Base-by-base conservation (phyloP, 805 yeast genomes). In the Candida dendrica region DNA sequence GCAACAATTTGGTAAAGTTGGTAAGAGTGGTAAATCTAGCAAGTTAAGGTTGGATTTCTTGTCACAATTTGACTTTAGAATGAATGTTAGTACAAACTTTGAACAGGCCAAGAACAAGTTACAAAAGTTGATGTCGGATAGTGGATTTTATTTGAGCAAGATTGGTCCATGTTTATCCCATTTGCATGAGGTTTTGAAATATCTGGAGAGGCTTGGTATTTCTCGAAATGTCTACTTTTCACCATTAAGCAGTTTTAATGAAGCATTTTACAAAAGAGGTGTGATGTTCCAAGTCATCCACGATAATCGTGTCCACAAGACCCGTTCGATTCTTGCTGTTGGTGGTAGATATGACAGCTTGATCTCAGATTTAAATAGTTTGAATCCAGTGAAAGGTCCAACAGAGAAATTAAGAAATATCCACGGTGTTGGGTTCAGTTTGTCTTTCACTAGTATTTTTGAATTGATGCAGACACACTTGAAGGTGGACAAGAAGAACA, bases 311-410 rank as follows among this genome's bases (percentile, higher is more conserved):
- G 11, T 3, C 19, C 15, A 18, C 47, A 70, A 55, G 58, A 52
- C 66, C 67, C 55, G 43, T 49, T 66, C 58, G 34, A 47, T 82
- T 27, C 66, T 93, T 34, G 93, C 93, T 14, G 91, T 93, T 0
- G 99, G 99, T 36, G 99, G 99, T 3, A 69, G 99, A 42, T 93
- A 89, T 56, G 98, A 91, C 53, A 67, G 70, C 17, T 68, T 93
- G 48, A 75, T 89, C 13, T 67, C 77, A 3, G 71, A 80, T 15
- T 71, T 88, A 45, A 13, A 27, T 8, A 27, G 30, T 27, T 27
- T 27, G 30, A 27, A 27, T 27, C 30, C 30, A 4, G n/a, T 27
- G 4, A 75, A 91, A 0, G 79, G 85, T 49, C 72, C 78, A 1
- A 63, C 75, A 44, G 57, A 68, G 17, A 61, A 57, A 3, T 56